Base-by-base conservation (phyloP, 2,329 filamentous ascomycete species). In the Whalleya microplaca region DNA sequence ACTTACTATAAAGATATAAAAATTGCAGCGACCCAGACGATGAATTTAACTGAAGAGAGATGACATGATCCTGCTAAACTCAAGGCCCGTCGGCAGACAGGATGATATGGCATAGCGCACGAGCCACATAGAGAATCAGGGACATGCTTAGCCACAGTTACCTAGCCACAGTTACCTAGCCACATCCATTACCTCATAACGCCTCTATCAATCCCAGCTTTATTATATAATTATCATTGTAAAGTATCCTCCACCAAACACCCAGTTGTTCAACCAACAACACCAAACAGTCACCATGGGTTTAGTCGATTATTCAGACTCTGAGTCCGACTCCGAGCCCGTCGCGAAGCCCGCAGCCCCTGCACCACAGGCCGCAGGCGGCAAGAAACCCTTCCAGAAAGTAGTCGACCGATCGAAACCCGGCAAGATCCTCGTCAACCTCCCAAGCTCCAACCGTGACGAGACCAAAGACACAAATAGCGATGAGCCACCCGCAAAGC, bases 271-370 rank as follows among this genome's bases (percentile, higher is more conserved):
- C 20, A 45, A 21, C 37, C 44, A 32, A 21, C 21, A 12, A 37
- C 14, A 37, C 27, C 45, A 48, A 58, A 63, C 40, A n/a, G 21
- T 29, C 48, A 59, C 43, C 46, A 95, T 95, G 90, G 87, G 84
- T 14, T 79, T 96, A 27, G 91, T 95, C 64, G 87, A 89, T 59
- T 96, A 96, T 68, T 93, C 91, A 3, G 91, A 93, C 71, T 95
- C 88, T 0, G 88, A 89, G 45, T 92, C 74, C 40, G 72, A 73
- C 54, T 56, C 66, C 83, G 23, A 87, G 87, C 58, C 73, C 71
- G n/a, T 52, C 32, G 45, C 57, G n/a, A 45, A 45, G 20, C 44
- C 58, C 9, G 49, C 53, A 9, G 48, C 59, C 4, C 49, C 61
- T 42, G 14, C 42, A 21, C 43, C 51, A 41, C 41, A 56, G 41